Evolutionary conservation across 306 rosid species (phyloP), one percentile per base, ranked within the genome.

Genomic region (Vigna unguiculata): DNA sequence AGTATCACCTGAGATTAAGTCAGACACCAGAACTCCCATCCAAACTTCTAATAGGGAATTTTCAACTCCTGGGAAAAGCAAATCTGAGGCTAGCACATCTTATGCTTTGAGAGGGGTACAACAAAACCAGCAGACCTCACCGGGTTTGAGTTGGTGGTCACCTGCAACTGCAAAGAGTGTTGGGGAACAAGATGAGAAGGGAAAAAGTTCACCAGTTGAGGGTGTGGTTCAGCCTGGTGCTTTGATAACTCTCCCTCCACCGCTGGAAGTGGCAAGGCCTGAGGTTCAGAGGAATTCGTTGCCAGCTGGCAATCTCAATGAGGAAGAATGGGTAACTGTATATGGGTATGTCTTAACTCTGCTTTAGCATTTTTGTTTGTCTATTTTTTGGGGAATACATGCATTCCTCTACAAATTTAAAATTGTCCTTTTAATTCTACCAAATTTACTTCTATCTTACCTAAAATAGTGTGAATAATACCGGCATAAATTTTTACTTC

Each of bases 301-400:
- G 71, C 91, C 97, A 38, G 81, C 90, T 4, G 93, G 91, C 64
- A 87, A 87, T 83, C 86, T 87, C 80, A 84, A 91, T 4, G 98
- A 91, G 81, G 99, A 91, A 78, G 99, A 96, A 85, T 96, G 99
- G 99, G 88, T 96, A 41, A 96, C 98, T 45, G 96, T 96, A 72
- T 92, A 91, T 49, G 97, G 98, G 98, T 95, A 92, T 82, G 75
- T 24, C 76, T 76, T 66, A 38, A 53, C 78, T 78, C 81, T 52
- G 52, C 67, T 69, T 47, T 45, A 71, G 71, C 20, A 38, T 80
- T 62, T 20, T 9, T 20, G 20, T 76, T 53, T 24, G 16, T 72
- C 46, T 60, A 34, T 20, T 79, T 79, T 71, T 36, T 45, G 34
- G 45, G 17, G 19, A 60, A 17, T 63, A 21, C 58, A 36, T 70